These are phyloP conservation scores for Ploettnerulaceae sp. DNA, from an alignment of 2,329 filamentous ascomycete genomes.

Conservation along the genomic window DNA sequence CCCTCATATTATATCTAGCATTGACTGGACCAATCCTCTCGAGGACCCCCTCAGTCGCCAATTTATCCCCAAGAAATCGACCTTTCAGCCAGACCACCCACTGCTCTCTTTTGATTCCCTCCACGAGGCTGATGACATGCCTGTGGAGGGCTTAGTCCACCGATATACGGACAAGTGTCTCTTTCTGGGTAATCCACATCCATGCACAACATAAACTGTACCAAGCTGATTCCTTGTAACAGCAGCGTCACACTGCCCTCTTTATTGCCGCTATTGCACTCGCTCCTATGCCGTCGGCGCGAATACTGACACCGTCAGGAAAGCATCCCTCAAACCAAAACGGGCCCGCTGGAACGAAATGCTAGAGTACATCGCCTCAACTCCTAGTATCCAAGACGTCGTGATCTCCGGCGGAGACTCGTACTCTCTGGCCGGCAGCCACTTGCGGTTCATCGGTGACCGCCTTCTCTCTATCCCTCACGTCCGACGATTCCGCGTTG, in stretches of 20 bases:
- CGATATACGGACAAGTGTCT: conserved; percentile 60
- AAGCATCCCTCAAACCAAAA: conserved; percentile 39
- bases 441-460: conserved; percentile 50
- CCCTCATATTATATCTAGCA: conserved; percentile 54
- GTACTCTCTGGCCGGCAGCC: conserved; percentile 50
- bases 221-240: background rate
- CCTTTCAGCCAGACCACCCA: conserved; percentile 50
- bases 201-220: background rate
- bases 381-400: conserved; percentile 48
- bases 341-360: conserved; percentile 47
- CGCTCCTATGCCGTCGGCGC: conserved; percentile 54
- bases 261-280: conserved; percentile 60
- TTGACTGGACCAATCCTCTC: conserved; percentile 55
- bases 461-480: conserved; percentile 52
- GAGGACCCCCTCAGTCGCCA: conserved; percentile 56
- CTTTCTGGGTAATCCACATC: conserved; percentile 47
- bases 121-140: conserved; percentile 51
- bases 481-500: conserved; percentile 55
- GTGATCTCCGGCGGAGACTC: conserved; percentile 60
- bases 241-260: conserved; percentile 57
- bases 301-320: conserved; percentile 48
- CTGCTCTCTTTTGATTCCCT: conserved; percentile 52
- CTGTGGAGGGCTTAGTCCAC: conserved; percentile 54
- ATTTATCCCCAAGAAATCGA: conserved; percentile 53
- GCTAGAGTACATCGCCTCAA: conserved; percentile 52